These are phyloP conservation scores for Aspergillus amoenus DNA, from an alignment of 2,329 filamentous ascomycete species.

Conservation along the genomic window DNA sequence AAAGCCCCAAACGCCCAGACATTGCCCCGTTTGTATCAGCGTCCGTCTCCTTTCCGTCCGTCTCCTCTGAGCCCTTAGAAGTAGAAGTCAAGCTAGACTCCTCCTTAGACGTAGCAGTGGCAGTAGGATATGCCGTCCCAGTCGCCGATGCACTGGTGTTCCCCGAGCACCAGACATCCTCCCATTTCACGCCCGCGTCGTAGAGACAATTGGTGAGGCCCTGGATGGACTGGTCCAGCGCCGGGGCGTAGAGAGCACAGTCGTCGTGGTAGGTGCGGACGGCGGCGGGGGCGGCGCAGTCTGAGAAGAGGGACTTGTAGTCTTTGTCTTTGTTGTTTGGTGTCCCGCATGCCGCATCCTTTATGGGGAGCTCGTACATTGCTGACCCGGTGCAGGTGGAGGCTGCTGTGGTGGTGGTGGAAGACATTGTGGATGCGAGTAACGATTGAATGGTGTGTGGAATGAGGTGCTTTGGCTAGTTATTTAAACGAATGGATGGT, in stretches of 20 bases:
- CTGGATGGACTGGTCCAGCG: conserved; percentile 24
- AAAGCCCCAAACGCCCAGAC: not conserved
- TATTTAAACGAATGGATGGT: too few relatives aligned
- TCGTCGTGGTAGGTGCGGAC: conserved; percentile 22
- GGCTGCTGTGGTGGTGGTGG: conserved; percentile 4
- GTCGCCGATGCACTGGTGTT: not conserved
- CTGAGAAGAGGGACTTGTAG: conserved; percentile 18
- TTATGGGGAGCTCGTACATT: conserved; percentile 26
- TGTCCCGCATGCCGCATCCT: conserved; percentile 27
- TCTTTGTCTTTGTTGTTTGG: conserved; percentile 20
- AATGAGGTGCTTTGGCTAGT: too few relatives aligned
- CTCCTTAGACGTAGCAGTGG: not conserved
- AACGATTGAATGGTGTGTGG: too few relatives aligned
- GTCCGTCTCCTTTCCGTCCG: not conserved
- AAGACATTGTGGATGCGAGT: conserved; percentile 6
- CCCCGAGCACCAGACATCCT: conserved; percentile 27
- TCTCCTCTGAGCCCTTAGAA: not conserved
- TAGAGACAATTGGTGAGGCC: conserved; percentile 27
- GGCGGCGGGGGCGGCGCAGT: conserved; percentile 21
- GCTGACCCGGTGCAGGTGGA: conserved; percentile 15
- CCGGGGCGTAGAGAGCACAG: conserved; percentile 24
- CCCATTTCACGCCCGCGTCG: conserved; percentile 20
- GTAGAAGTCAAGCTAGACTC: not conserved
- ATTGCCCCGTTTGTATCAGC: not conserved
- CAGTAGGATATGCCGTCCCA: not conserved